A percentile compares a stretch with the other conserved stretches of the same genome.
phyloP scores from a whole-genome alignment of 208 protist genomes.

The Trypanosoma brucei region DNA sequence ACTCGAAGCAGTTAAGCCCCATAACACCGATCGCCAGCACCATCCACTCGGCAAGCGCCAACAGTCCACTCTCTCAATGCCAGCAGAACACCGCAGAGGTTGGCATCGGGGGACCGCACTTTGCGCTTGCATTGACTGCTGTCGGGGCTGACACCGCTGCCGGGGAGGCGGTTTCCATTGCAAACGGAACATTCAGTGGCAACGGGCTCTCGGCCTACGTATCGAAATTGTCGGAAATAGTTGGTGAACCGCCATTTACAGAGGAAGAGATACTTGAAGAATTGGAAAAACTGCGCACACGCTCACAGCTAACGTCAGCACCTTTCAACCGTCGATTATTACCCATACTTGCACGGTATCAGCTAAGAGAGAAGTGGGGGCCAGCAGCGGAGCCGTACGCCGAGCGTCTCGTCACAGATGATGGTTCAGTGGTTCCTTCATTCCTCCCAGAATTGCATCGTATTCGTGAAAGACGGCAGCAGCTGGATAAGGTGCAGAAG shows the following conservation, averaged over 20 bases:
- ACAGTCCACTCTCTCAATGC: neutral
- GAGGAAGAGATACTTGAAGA: slow-evolving; percentile 1
- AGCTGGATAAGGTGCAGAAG: neutral
- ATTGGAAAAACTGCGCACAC: neutral
- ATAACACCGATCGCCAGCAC: neutral
- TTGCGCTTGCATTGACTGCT: neutral
- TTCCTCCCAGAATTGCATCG: neutral
- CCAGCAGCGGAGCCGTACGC: neutral
- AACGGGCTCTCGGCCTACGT: neutral
- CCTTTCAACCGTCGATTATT: slow-evolving; percentile 3
- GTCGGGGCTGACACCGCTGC: neutral
- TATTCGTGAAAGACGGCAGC: neutral
- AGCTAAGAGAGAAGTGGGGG: neutral
- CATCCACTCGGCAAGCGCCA: neutral
- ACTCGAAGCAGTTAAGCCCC: neutral
- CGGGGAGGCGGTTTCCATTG: neutral
- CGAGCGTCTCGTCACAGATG: neutral
- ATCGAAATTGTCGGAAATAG: neutral
- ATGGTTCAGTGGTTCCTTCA: neutral
- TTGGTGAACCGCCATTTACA: neutral
- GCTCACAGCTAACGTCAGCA: neutral
- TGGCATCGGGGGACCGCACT: neutral
- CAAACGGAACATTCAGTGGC: no score
- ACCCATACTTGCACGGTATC: neutral
- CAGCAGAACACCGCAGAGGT: neutral